Base-by-base conservation (phyloP, 1,284 basidiomycete genomes). In the Marasmius fiardii region DNA sequence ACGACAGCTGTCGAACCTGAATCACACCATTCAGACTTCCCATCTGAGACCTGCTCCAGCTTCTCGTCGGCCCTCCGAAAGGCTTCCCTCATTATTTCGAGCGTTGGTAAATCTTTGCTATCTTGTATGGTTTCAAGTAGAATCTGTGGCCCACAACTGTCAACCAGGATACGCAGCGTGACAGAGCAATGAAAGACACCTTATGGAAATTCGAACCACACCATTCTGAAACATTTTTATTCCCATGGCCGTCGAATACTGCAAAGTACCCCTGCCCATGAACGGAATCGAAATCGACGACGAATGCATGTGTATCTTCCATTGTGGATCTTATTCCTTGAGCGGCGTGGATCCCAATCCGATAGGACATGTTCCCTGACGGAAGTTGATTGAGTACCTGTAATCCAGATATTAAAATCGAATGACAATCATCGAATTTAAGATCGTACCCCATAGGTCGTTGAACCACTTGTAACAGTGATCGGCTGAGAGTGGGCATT, bases 221-320 rank as follows among this genome's bases (percentile, higher is more conserved):
- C 91, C 91, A 94, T 67, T 94, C 92, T 10, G 92, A 92, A 4
- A 91, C 88, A 61, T 92, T 85, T 65, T 92, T 93, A 34, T 92
- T 92, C 0, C 92, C 92, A 64, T 94, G 92, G 1, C 92, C 92
- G 63, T 94, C 92, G 62, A 93, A 94, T 41, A 94, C 83, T 6
- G 90, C 90, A 68, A 92, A 93, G 72, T 91, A 93, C 3, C 89
- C 90, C 68, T 94, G 92, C 0, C 92, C 91, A 49, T 80, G 79
- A 2, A 94, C 78, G 33, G 85, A 85, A 5, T 82, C 88, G 65
- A 86, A 94, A 64, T 92, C 89, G 61, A 92, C 86, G 51, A 92
- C 78, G 63, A 92, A 92, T 41, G 88, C 86, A 67, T 93, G 90
- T 0, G 90, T 81, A 67, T 94, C 92, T 69, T 94, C 92, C 92